These are phyloP conservation scores for Zygosaccharomyces bailii DNA, from an alignment of 805 yeast species.

Conservation along the genomic window DNA sequence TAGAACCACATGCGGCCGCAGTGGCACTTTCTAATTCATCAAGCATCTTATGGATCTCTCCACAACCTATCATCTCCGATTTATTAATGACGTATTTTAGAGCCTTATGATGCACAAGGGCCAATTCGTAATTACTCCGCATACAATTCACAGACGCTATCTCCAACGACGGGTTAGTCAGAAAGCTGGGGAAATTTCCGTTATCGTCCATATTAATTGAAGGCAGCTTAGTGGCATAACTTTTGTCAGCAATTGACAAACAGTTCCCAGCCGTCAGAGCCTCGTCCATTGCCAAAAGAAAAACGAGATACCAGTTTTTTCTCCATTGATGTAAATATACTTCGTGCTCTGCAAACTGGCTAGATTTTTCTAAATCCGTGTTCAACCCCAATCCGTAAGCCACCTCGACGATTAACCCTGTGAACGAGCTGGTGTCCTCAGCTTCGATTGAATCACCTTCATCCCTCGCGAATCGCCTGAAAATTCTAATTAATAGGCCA, in stretches of 20 bases:
- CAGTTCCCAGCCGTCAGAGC: constrained; percentile 49
- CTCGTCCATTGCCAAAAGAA: constrained; percentile 45
- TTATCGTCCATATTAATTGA: constrained; percentile 30
- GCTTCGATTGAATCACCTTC: constrained; percentile 55
- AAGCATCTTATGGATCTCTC: constrained; percentile 37
- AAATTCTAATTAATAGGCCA: constrained; percentile 48
- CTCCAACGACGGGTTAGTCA: constrained; percentile 42
- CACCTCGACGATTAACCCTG: constrained; percentile 52
- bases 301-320: constrained; percentile 55
- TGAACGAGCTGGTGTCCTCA: constrained; percentile 46
- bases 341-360: constrained; percentile 23
- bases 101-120: constrained; percentile 35
- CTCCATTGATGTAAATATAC: constrained; percentile 46
- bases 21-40: constrained; percentile 39
- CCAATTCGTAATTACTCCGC: constrained; percentile 32
- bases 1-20: constrained; percentile 33
- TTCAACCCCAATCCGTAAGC: constrained; percentile 55
- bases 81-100: constrained; percentile 42
- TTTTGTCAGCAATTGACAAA: constrained; percentile 37
- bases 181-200: constrained; percentile 37
- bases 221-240: constrained; percentile 54
- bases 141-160: constrained; percentile 38
- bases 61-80: constrained; percentile 38
- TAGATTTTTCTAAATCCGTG: constrained; percentile 48
- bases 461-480: constrained; percentile 50